phyloP scores from a whole-genome alignment of 1,284 basidiomycete genomes.

The Marasmius tenuissimus region DNA sequence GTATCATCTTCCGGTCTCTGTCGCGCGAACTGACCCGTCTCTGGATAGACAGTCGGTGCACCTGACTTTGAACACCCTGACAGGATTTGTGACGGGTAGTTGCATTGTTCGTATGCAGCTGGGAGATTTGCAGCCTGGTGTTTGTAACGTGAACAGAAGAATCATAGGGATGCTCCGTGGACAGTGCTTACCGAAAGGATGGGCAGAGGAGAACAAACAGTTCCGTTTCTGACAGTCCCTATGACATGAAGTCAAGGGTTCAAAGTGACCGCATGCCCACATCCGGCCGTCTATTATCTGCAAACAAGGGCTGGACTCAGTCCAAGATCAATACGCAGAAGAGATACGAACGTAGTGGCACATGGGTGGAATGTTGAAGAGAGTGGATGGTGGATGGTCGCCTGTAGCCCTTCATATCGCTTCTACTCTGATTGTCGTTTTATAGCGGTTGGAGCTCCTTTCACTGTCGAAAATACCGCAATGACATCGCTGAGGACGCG shows the following conservation, averaged over 20 bases:
- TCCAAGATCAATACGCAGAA: conserved; percentile 11
- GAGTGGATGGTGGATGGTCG: conserved; percentile 7
- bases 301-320: conserved; percentile 2
- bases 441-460: too few species aligned
- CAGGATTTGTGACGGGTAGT: conserved; percentile 69
- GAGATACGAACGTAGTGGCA: conserved; percentile 68
- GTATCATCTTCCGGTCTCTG: not conserved
- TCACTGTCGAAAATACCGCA: too few species aligned
- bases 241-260: conserved; percentile 66
- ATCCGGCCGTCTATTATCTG: conserved; percentile 79
- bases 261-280: conserved; percentile 77
- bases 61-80: conserved; percentile 61
- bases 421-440: too few species aligned
- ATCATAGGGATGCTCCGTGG: not conserved
- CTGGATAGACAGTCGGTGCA: conserved; percentile 58
- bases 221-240: conserved; percentile 64
- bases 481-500: too few species aligned
- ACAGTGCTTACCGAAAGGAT: conserved; percentile 49
- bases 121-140: conserved; percentile 58
- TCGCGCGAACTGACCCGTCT: conserved; percentile 21
- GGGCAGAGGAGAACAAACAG: conserved; percentile 70
- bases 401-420: not conserved
- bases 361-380: conserved; percentile 36
- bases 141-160: not conserved
- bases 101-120: conserved; percentile 69